Percentiles rank a stretch among this genome's conserved stretches.
These are phyloP conservation scores for Solioccasus polychromus DNA, from an alignment of 768 basidiomycete genomes.

Conservation along the genomic window DNA sequence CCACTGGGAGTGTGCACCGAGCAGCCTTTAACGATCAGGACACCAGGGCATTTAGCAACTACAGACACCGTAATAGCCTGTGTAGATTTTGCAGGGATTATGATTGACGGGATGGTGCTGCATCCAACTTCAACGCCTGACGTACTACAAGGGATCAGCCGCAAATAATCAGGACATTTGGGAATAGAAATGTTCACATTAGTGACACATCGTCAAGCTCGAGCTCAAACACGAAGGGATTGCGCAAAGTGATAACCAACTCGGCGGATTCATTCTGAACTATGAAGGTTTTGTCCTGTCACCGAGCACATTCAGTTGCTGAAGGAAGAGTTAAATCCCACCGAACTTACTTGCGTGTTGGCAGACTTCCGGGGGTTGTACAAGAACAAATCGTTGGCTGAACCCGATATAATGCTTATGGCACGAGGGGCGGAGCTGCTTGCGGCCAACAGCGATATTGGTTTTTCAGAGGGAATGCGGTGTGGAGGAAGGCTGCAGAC, in stretches of 20 bases:
- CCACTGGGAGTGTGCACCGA: slow-evolving; percentile 75
- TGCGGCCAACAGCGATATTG: slow-evolving; percentile 50
- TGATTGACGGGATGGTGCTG: slow-evolving; percentile 51
- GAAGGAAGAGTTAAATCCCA: not conserved
- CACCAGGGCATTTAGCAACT: slow-evolving; percentile 61
- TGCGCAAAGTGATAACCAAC: slow-evolving; percentile 79
- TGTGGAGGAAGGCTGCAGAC: slow-evolving; percentile 60
- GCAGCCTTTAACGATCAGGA: slow-evolving; percentile 74
- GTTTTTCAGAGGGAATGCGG: slow-evolving; percentile 73
- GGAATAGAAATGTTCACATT: slow-evolving; percentile 50
- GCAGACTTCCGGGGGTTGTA: slow-evolving; percentile 81
- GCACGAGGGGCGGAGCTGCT: slow-evolving; percentile 37
- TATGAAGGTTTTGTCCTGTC: slow-evolving; percentile 57
- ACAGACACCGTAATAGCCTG: slow-evolving; percentile 73
- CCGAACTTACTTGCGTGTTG: slow-evolving; percentile 50
- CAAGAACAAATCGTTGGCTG: slow-evolving; percentile 76
- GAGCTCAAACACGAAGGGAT: slow-evolving; percentile 90
- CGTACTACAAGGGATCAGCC: slow-evolving; percentile 51
- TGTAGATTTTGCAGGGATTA: slow-evolving; percentile 71
- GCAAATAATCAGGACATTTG: not conserved
- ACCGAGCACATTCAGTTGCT: not conserved
- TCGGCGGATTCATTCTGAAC: slow-evolving; percentile 85
- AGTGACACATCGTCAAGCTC: slow-evolving; percentile 80
- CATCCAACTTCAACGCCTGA: slow-evolving; percentile 76
- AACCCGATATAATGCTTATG: slow-evolving; percentile 49